A percentile compares a stretch with the other conserved stretches of the same genome.
Evolutionary conservation across 495 filamentous ascomycete species (phyloP).

Genomic region (Xylaria grammica): DNA sequence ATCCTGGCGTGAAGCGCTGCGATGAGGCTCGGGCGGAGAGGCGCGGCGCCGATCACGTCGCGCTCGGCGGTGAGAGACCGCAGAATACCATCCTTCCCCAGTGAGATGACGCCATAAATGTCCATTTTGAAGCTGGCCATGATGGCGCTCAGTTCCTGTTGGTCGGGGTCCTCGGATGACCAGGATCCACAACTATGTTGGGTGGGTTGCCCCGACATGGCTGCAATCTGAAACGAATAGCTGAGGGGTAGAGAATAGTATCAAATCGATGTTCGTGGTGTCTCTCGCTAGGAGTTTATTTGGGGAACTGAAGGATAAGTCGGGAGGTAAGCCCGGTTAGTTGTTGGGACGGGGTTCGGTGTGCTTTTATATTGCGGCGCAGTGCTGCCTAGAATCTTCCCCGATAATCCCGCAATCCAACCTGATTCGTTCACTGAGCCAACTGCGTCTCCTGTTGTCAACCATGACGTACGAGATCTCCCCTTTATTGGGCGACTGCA

Average conservation of each 20-base stretch:
- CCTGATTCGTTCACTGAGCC: not conserved
- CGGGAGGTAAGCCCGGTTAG: not conserved
- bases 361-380: constrained; percentile 3
- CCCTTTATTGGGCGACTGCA: constrained; percentile 1
- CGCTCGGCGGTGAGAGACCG: constrained; percentile 10
- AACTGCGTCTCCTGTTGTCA: not conserved
- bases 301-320: constrained; percentile 3
- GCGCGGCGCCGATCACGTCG: constrained; percentile 4
- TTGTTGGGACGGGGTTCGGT: constrained; percentile 5
- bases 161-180: constrained; percentile 4
- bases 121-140: not conserved
- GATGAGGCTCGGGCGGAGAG: constrained; percentile 11
- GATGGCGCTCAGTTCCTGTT: constrained; percentile 10
- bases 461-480: not conserved
- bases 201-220: constrained; percentile 2
- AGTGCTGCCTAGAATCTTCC: constrained; percentile 3
- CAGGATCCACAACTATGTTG: constrained; percentile 3
- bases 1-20: constrained; percentile 5
- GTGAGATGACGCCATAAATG: constrained; percentile 1
- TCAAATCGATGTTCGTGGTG: constrained; percentile 4
- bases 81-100: constrained; percentile 8
- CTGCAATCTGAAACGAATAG: constrained; percentile 13
- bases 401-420: constrained; percentile 1
- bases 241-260: constrained; percentile 8
- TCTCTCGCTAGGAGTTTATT: not conserved